Evolutionary conservation across 208 protist species (phyloP).

Genomic region (Endotrypanum monterogeii): DNA sequence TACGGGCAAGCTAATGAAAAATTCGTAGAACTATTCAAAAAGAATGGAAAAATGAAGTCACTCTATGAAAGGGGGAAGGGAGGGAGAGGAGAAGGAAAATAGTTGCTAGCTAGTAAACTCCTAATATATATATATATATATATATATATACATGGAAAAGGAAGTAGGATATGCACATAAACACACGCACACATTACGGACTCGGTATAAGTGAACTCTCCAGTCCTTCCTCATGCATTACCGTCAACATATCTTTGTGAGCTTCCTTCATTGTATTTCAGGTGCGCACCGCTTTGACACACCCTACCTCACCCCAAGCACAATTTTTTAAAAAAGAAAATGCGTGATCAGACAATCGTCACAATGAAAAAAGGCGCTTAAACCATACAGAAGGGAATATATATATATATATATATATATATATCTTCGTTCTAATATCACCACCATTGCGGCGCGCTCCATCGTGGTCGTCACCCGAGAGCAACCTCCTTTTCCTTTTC

Average conservation of each 20-base stretch:
- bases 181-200: not conserved
- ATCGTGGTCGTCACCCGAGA: not conserved
- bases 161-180: not conserved
- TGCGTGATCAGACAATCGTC: not conserved
- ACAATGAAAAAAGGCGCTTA: not conserved
- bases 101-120: not conserved
- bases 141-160: not conserved
- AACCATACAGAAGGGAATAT: not conserved
- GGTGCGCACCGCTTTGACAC: not conserved
- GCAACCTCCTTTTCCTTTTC: no score
- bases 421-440: not conserved
- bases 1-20: not conserved
- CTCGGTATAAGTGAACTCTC: not conserved
- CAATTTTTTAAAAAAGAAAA: not conserved
- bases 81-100: not conserved
- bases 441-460: not conserved
- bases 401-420: no score
- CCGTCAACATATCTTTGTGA: not conserved
- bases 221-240: not conserved
- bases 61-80: slow-evolving; percentile 4
- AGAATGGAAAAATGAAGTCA: not conserved
- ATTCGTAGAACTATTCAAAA: slow-evolving; percentile 5
- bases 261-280: slow-evolving; percentile 4
- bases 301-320: not conserved
- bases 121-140: not conserved